These are phyloP conservation scores for Acrocalymma vagum DNA, from an alignment of 2,329 filamentous ascomycete genomes.

Conservation along the genomic window DNA sequence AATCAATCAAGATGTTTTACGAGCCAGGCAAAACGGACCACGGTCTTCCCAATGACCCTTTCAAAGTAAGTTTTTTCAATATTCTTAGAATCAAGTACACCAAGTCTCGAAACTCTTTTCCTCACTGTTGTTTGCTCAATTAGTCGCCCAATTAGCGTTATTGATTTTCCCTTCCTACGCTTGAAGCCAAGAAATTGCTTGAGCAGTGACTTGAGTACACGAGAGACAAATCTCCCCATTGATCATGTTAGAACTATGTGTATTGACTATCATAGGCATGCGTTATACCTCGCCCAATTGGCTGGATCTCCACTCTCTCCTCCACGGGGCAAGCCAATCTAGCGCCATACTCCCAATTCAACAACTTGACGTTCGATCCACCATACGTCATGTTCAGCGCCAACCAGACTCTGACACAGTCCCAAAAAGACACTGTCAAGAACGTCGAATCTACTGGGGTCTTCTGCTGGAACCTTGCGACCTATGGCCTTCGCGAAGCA, in stretches of 20 bases:
- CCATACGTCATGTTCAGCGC: conserved; percentile 70
- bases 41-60: conserved; percentile 62
- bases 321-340: conserved; percentile 60
- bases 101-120: neutral
- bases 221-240: too few species aligned
- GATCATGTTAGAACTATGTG: neutral
- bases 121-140: neutral
- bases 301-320: conserved; percentile 69
- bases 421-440: conserved; percentile 65
- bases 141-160: too few species aligned
- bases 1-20: conserved; percentile 57
- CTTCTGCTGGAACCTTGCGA: conserved; percentile 69
- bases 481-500: conserved; percentile 62
- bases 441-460: conserved; percentile 65
- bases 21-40: conserved; percentile 62
- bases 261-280: conserved; percentile 53
- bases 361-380: conserved; percentile 69
- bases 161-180: too few species aligned
- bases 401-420: conserved; percentile 59
- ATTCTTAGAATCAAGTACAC: neutral
- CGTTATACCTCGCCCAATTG: conserved; percentile 68
- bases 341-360: conserved; percentile 70
- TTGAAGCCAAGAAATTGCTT: too few species aligned
- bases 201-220: too few species aligned
- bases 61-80: conserved; percentile 48